Evolutionary conservation across 768 basidiomycete species (phyloP).

Genomic region (Phylloporus rhodoxanthus): DNA sequence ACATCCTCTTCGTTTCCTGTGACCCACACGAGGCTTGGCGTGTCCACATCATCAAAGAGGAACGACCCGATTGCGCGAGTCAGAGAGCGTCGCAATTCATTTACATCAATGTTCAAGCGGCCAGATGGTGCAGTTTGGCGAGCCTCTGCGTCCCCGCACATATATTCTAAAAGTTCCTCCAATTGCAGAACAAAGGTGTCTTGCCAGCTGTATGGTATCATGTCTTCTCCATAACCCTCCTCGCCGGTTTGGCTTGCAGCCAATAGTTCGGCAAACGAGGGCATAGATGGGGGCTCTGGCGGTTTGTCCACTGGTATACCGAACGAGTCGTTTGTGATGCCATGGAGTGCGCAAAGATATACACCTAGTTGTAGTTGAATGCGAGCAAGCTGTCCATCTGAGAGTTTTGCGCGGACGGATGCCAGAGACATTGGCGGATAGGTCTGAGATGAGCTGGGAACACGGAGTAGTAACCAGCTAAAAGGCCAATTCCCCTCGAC

Average conservation of each 20-base stretch:
- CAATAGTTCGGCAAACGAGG: conserved; percentile 12
- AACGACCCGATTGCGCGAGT: conserved; percentile 69
- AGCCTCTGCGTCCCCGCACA: conserved; percentile 26
- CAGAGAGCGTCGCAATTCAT: conserved; percentile 44
- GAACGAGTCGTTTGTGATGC: conserved; percentile 73
- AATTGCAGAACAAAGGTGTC: conserved; percentile 60
- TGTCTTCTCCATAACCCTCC: conserved; percentile 20
- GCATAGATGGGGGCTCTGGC: conserved; percentile 29
- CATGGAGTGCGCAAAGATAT: conserved; percentile 59
- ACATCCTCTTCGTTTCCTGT: conserved; percentile 56
- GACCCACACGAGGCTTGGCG: conserved; percentile 61
- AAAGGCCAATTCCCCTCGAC: conserved; percentile 23
- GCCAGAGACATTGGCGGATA: conserved; percentile 30
- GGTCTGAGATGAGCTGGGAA: conserved; percentile 32
- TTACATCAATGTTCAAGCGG: conserved; percentile 23
- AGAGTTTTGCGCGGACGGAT: conserved; percentile 33
- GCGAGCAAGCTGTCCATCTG: conserved; percentile 35
- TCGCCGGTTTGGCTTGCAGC: conserved; percentile 1
- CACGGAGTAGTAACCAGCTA: conserved; percentile 28
- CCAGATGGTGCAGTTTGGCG: conserved; percentile 7
- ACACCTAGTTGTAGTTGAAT: conserved; percentile 60
- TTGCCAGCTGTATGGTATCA: conserved; percentile 59
- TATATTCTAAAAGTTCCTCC: conserved; percentile 48
- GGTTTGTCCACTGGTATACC: conserved; percentile 42
- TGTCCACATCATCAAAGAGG: conserved; percentile 73